phyloP scores from a whole-genome alignment of 345 rosid genomes.

The Gossypium arboreum region DNA sequence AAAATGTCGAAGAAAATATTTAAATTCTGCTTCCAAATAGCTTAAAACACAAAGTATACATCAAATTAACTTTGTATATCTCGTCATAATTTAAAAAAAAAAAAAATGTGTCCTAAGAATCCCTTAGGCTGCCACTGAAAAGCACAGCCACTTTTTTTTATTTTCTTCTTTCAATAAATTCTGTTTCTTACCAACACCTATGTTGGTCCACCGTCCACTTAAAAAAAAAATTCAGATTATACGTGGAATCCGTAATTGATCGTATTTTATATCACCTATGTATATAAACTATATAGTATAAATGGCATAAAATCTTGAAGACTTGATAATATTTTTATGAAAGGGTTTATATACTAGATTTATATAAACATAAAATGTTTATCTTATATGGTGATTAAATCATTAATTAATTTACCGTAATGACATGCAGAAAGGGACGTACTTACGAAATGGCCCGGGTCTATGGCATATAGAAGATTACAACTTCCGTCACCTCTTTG shows the following conservation, averaged over 20 bases:
- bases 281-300: neutral
- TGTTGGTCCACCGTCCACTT: too few species aligned
- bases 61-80: neutral
- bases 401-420: neutral
- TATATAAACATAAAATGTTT: neutral
- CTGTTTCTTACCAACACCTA: too few species aligned
- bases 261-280: neutral
- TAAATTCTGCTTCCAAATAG: neutral
- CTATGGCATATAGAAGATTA: conserved; percentile 75
- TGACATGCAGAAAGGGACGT: conserved; percentile 80
- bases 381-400: neutral
- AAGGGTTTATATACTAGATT: too few species aligned
- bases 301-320: neutral
- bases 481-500: conserved; percentile 93
- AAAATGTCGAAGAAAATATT: neutral
- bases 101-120: neutral
- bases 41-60: neutral
- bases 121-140: neutral
- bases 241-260: neutral
- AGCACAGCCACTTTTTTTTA: neutral
- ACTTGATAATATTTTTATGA: neutral
- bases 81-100: neutral
- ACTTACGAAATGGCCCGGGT: conserved; percentile 92
- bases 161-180: too few species aligned
- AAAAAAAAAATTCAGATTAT: too few species aligned